These are phyloP conservation scores for Serendipita sp. DNA, from an alignment of 768 basidiomycete species.

Conservation along the genomic window DNA sequence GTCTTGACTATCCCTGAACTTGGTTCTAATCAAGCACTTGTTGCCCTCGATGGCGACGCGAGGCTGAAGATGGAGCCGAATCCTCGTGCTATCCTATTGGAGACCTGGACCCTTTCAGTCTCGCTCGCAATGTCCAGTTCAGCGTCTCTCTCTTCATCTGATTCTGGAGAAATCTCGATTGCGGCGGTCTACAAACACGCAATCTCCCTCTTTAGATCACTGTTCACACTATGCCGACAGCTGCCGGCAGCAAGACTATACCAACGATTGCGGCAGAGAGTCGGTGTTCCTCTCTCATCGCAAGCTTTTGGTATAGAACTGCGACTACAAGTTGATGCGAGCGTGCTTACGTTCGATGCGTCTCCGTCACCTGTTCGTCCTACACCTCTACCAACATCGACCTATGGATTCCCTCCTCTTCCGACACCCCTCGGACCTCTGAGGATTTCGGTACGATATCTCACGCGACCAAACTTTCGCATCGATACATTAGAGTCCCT, in stretches of 20 bases:
- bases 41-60: conserved; percentile 38
- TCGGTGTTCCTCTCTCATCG: background rate
- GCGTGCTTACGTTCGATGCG: conserved; percentile 5
- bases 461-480: conserved; percentile 51
- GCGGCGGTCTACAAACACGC: conserved; percentile 75
- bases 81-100: conserved; percentile 53
- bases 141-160: conserved; percentile 15
- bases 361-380: conserved; percentile 20
- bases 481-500: conserved; percentile 65
- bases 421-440: conserved; percentile 55
- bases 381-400: conserved; percentile 32
- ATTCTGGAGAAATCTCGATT: conserved; percentile 36
- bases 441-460: conserved; percentile 45
- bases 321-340: background rate
- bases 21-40: conserved; percentile 53
- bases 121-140: conserved; percentile 10
- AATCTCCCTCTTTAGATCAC: conserved; percentile 64
- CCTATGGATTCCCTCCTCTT: conserved; percentile 48
- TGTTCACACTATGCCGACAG: conserved; percentile 56
- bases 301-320: background rate
- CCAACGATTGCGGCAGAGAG: conserved; percentile 38
- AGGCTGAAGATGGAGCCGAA: conserved; percentile 53
- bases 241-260: conserved; percentile 64
- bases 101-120: conserved; percentile 49
- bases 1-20: conserved; percentile 56